Percentiles rank a stretch among this genome's conserved stretches.
Evolutionary conservation across 176 grass and related monocot species (phyloP).

Genomic region (Oryza brachyantha): DNA sequence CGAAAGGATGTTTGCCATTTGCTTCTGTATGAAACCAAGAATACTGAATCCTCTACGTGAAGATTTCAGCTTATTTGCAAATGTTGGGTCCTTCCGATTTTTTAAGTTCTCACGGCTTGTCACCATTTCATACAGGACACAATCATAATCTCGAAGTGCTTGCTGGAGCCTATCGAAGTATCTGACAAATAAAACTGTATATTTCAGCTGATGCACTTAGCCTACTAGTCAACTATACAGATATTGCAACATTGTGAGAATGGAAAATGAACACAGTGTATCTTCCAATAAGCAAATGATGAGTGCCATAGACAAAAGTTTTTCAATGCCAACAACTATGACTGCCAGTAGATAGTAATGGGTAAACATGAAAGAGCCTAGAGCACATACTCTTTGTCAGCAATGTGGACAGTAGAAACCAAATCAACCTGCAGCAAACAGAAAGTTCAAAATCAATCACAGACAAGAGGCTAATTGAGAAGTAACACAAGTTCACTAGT

Average conservation of each 20-base stretch:
- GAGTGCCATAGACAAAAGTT: neutral
- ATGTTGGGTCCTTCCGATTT: constrained; percentile 31
- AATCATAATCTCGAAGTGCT: constrained; percentile 66
- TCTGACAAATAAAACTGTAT: constrained; percentile 31
- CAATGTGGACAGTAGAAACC: constrained; percentile 86
- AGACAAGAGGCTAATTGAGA: neutral
- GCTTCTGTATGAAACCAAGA: constrained; percentile 81
- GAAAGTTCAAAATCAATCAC: neutral
- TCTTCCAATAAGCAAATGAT: neutral
- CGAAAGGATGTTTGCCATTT: constrained; percentile 72
- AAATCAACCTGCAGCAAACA: constrained; percentile 74
- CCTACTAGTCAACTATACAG: neutral
- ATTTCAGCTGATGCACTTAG: neutral
- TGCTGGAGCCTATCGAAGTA: constrained; percentile 79
- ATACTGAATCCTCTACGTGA: constrained; percentile 67
- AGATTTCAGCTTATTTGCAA: constrained; percentile 43
- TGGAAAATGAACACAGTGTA: neutral
- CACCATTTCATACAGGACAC: constrained; percentile 89
- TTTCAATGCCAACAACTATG: neutral
- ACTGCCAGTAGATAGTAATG: neutral
- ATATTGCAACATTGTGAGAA: neutral
- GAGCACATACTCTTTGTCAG: constrained; percentile 62
- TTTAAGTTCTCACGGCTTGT: constrained; percentile 51
- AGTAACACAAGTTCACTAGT: neutral
- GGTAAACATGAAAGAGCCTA: constrained; percentile 8